phyloP scores from a whole-genome alignment of 2,329 filamentous ascomycete species.

The Xylaria sp. region DNA sequence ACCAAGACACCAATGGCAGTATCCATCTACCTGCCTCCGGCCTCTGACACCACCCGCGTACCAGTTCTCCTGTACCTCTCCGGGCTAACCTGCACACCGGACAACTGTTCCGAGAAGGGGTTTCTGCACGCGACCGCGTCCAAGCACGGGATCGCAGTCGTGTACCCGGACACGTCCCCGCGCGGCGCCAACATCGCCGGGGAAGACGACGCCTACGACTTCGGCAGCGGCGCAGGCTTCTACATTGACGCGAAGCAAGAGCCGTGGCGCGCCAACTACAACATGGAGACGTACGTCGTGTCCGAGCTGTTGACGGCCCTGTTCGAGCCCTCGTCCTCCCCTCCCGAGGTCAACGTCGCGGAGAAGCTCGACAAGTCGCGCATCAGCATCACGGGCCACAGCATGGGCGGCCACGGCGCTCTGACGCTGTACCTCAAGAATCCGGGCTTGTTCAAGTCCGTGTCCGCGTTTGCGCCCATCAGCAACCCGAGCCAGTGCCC shows the following conservation, averaged over 20 bases:
- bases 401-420: conserved; percentile 97
- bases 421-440: conserved; percentile 92
- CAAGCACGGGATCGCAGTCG: conserved; percentile 84
- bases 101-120: conserved; percentile 83
- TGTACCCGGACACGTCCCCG: conserved; percentile 95
- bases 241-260: conserved; percentile 86
- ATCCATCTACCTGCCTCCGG: conserved; percentile 88
- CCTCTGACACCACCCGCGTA: conserved; percentile 66
- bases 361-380: conserved; percentile 72
- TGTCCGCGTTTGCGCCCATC: conserved; percentile 91
- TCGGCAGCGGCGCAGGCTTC: conserved; percentile 91
- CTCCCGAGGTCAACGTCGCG: conserved; percentile 45
- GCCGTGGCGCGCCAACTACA: conserved; percentile 82
- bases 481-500: conserved; percentile 84
- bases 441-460: conserved; percentile 87
- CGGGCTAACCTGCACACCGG: conserved; percentile 92
- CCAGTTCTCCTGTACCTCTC: conserved; percentile 94
- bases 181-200: conserved; percentile 82
- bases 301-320: conserved; percentile 83
- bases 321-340: conserved; percentile 58
- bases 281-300: conserved; percentile 95
- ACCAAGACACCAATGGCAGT: conserved; percentile 91
- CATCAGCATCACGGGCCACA: conserved; percentile 91
- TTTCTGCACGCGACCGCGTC: conserved; percentile 90
- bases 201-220: conserved; percentile 91